phyloP scores from a whole-genome alignment of 1,284 basidiomycete genomes.

The Leccinum ponderosum region DNA sequence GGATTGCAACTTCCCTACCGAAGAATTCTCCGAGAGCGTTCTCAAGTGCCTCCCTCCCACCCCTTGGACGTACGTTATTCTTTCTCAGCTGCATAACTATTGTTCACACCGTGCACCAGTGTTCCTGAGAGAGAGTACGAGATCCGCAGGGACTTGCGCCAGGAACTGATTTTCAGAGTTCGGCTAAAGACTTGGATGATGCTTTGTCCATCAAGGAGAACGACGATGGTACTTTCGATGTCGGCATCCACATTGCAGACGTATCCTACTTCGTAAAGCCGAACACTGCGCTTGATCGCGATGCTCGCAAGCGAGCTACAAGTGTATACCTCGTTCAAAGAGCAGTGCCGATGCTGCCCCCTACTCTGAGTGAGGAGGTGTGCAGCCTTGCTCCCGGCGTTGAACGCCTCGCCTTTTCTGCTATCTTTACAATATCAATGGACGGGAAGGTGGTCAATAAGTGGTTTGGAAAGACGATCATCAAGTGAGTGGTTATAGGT shows the following conservation, averaged over 20 bases:
- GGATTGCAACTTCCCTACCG: slow-evolving; percentile 97
- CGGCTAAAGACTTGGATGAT: slow-evolving; percentile 93
- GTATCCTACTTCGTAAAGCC: slow-evolving; percentile 96
- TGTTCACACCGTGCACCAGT: slow-evolving; percentile 38
- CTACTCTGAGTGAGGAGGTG: slow-evolving; percentile 85
- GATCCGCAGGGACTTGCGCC: slow-evolving; percentile 83
- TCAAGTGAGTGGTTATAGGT: slow-evolving; percentile 59
- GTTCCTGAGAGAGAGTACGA: slow-evolving; percentile 93
- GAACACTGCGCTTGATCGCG: slow-evolving; percentile 95
- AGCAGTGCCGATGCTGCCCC: slow-evolving; percentile 95
- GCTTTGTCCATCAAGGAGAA: slow-evolving; percentile 88
- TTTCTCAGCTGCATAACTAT: not conserved
- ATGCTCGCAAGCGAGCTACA: slow-evolving; percentile 95
- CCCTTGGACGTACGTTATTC: slow-evolving; percentile 80
- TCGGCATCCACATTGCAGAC: slow-evolving; percentile 95
- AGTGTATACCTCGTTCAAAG: slow-evolving; percentile 97
- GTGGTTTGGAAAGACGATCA: slow-evolving; percentile 92
- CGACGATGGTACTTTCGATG: slow-evolving; percentile 88
- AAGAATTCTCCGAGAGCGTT: slow-evolving; percentile 93
- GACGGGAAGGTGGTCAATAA: slow-evolving; percentile 84
- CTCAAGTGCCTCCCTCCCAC: slow-evolving; percentile 93
- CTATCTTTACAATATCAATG: slow-evolving; percentile 83
- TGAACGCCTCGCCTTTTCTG: slow-evolving; percentile 90
- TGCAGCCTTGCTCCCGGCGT: slow-evolving; percentile 89
- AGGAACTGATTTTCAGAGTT: slow-evolving; percentile 81